Percentiles rank a stretch among this genome's conserved stretches.
Conservation (phyloP, 179 eudicot species). For the Drosera spatulata region DNA sequence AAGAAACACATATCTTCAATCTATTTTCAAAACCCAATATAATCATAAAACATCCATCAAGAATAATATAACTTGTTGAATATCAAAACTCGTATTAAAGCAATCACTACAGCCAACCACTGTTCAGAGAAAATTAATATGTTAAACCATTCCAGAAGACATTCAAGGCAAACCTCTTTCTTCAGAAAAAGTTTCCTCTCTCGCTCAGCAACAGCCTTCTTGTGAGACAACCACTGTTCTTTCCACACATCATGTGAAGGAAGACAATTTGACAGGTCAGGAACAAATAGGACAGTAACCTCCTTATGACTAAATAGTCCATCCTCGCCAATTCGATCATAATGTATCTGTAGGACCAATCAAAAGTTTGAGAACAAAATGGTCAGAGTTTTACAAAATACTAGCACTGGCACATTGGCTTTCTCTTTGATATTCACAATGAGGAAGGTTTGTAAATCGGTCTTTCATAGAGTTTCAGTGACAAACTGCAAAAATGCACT, state of each 20-base stretch:
- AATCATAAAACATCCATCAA: no score
- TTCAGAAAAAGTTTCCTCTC: conserved; percentile 30
- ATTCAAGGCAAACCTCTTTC: conserved; percentile 41
- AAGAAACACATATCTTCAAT: background rate
- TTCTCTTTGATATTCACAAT: no score
- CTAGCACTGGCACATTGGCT: no score
- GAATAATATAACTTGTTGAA: no score
- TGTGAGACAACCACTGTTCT: conserved; percentile 82
- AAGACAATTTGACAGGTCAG: conserved; percentile 84
- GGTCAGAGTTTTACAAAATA: no score
- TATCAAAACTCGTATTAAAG: no score
- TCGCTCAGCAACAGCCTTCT: conserved; percentile 63
- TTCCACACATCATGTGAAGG: conserved; percentile 80
- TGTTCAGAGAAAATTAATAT: no score
- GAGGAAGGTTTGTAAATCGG: no score
- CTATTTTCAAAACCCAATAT: no score
- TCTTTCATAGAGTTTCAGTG: no score
- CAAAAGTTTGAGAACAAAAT: background rate
- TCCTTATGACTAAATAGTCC: conserved; percentile 92
- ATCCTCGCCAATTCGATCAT: conserved; percentile 82
- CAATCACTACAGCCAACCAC: no score
- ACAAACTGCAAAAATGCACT: no score
- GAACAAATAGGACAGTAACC: conserved; percentile 79
- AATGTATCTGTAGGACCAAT: conserved; percentile 66
- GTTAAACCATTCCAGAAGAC: background rate